Base-by-base conservation (phyloP, 2,329 filamentous ascomycete species). In the Metarhizium brunneum region DNA sequence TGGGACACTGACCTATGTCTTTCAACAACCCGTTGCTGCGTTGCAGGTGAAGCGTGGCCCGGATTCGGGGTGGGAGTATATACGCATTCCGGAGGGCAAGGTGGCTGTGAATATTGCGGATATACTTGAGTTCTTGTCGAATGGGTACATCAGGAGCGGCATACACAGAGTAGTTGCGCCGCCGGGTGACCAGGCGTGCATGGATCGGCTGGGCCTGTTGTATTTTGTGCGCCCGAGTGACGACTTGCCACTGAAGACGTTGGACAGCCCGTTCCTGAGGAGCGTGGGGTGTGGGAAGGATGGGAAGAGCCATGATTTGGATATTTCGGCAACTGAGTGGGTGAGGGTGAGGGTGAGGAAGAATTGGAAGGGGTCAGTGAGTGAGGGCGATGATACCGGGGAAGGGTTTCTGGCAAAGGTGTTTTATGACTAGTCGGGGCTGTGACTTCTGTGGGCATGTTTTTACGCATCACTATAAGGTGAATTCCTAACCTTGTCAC, bases 1-100 rank as follows among this genome's bases (percentile, higher is more conserved):
- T 42, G 79, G 79, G 1, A 79, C 73, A 0, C 64, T 83, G 8
- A 83, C 81, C 0, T 68, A 83, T 8, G 72, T 84, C 0, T 83
- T 83, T 68, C 73, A 77, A 1, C 81, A 84, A 58, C 80, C 80
- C 0, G 75, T 83, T 11, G 77, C 78, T 0, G 80, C 77, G 2
- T 68, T 83, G 25, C 80, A 84, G 62, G 77, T 83, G 25, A 52
- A 18, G 49, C 49, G 32, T 30, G 29, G 32, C 4, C 29, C 35
- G n/a, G 55, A 42, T 13, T 13, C 43, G 30, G 50, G n/a, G 7
- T 52, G 54, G 54, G 43, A 48, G 54, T 49, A 56, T 36, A 32
- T 52, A 43, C 45, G 54, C n/a, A n/a, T 56, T 14, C 45, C 54
- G 2, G 47, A 50, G 45, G 54, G 47, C 47, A 53, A 53, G n/a